phyloP scores from a whole-genome alignment of 495 filamentous ascomycete species.

The Penicillium antarcticum region DNA sequence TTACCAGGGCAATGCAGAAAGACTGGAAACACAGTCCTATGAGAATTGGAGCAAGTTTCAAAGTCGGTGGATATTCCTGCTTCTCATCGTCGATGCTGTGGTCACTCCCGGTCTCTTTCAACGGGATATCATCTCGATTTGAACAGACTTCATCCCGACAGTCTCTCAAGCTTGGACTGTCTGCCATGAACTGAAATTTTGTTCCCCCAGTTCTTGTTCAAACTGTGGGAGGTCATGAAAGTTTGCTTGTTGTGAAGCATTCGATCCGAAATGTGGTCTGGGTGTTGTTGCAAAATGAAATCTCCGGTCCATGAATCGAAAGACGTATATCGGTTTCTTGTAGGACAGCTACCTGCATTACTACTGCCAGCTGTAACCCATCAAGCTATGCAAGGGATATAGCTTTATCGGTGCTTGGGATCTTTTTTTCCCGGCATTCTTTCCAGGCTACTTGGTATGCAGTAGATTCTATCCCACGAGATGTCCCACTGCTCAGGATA shows the following conservation, averaged over 20 bases:
- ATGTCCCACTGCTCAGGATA: background rate
- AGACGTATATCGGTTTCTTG: background rate
- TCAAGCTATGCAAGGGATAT: constrained; percentile 1
- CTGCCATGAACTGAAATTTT: constrained; percentile 7
- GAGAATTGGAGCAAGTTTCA: constrained; percentile 54
- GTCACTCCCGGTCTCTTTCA: constrained; percentile 15
- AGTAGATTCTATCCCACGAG: background rate
- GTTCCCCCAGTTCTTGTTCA: constrained; percentile 1
- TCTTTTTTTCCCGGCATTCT: background rate
- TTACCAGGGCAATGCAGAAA: constrained; percentile 62
- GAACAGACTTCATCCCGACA: constrained; percentile 10
- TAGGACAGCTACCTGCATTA: background rate
- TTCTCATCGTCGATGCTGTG: constrained; percentile 28
- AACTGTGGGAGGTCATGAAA: constrained; percentile 5
- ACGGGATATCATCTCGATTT: constrained; percentile 20
- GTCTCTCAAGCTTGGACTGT: constrained; percentile 6
- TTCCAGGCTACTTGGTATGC: background rate
- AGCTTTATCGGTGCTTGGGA: background rate
- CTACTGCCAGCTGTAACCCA: background rate
- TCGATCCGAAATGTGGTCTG: background rate
- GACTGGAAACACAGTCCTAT: constrained; percentile 59
- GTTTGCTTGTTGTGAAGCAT: background rate
- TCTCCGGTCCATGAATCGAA: background rate
- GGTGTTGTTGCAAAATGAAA: background rate
- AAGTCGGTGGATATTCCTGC: constrained; percentile 45